Percentiles rank a stretch among this genome's conserved stretches.
phyloP scores from a whole-genome alignment of 129 eudicot genomes.

The Ambrosia trifida region DNA sequence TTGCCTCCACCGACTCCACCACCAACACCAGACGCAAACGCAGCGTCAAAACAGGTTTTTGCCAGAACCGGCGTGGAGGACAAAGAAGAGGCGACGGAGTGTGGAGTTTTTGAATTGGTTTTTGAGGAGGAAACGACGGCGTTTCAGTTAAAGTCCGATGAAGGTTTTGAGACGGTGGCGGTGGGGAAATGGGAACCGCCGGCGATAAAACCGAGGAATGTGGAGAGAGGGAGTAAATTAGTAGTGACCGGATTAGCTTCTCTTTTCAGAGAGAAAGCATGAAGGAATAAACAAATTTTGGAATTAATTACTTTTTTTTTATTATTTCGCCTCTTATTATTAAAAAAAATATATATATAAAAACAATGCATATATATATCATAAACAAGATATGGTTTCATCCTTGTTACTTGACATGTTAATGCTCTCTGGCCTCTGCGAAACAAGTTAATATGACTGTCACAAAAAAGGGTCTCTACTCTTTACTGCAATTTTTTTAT shows the following conservation, averaged over 20 bases:
- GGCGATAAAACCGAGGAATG: conserved; percentile 59
- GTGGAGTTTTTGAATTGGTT: conserved; percentile 46
- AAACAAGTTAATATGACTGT: too few species aligned
- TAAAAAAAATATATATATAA: conserved; percentile 8
- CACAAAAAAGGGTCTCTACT: too few species aligned
- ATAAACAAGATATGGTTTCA: not conserved
- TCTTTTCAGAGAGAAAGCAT: conserved; percentile 62
- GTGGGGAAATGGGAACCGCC: conserved; percentile 53
- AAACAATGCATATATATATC: not conserved
- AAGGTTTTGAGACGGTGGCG: conserved; percentile 28
- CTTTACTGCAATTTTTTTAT: too few species aligned
- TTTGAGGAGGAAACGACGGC: conserved; percentile 40
- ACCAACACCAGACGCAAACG: conserved; percentile 22
- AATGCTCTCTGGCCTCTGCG: too few species aligned
- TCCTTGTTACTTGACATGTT: not conserved
- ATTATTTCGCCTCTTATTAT: not conserved
- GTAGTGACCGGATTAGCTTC: conserved; percentile 77
- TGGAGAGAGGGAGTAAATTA: conserved; percentile 48
- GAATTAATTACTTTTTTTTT: conserved; percentile 30
- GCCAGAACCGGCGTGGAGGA: not conserved
- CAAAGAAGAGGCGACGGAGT: conserved; percentile 25
- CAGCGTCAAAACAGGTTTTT: conserved; percentile 18
- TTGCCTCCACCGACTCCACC: conserved; percentile 37
- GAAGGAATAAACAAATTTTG: conserved; percentile 52
- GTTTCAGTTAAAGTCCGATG: conserved; percentile 28